Evolutionary conservation across 306 rosid genomes (phyloP).

Genomic region (Urtica urens): DNA sequence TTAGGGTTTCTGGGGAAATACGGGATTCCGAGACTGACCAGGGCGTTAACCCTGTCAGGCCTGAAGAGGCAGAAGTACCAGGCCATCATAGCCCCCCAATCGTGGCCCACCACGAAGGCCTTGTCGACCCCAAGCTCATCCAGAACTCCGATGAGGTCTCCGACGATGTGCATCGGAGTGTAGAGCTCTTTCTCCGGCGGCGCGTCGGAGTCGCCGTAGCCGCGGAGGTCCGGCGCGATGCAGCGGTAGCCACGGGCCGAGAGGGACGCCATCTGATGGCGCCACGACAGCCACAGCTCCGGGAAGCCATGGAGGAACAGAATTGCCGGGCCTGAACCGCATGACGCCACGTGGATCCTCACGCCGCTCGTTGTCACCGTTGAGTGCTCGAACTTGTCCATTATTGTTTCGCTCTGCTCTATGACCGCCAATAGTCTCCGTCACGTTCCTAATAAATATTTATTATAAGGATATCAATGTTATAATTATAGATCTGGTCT

Average conservation of each 20-base stretch:
- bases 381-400: conserved; percentile 14
- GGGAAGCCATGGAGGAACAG: conserved; percentile 23
- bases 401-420: too few relatives aligned
- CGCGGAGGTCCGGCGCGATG: conserved; percentile 22
- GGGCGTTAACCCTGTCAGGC: conserved; percentile 18
- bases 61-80: conserved; percentile 15
- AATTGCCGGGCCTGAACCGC: conserved; percentile 11
- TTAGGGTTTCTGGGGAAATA: conserved; percentile 12
- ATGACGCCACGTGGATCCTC: conserved; percentile 14
- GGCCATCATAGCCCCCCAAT: conserved; percentile 16
- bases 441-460: too few relatives aligned
- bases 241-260: conserved; percentile 11
- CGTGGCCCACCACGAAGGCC: conserved; percentile 18
- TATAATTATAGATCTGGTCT: too few relatives aligned
- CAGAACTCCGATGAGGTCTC: conserved; percentile 11
- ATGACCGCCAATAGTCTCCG: too few relatives aligned
- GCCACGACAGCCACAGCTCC: conserved; percentile 20
- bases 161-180: conserved; percentile 9
- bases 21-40: conserved; percentile 13
- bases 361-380: conserved; percentile 5
- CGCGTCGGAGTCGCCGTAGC: conserved; percentile 17
- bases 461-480: too few relatives aligned
- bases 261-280: conserved; percentile 14
- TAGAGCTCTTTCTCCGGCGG: conserved; percentile 4
- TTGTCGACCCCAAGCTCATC: conserved; percentile 9